Evolutionary conservation across 441 rosid genomes (phyloP).

Genomic region (Flueggea neowawraea): DNA sequence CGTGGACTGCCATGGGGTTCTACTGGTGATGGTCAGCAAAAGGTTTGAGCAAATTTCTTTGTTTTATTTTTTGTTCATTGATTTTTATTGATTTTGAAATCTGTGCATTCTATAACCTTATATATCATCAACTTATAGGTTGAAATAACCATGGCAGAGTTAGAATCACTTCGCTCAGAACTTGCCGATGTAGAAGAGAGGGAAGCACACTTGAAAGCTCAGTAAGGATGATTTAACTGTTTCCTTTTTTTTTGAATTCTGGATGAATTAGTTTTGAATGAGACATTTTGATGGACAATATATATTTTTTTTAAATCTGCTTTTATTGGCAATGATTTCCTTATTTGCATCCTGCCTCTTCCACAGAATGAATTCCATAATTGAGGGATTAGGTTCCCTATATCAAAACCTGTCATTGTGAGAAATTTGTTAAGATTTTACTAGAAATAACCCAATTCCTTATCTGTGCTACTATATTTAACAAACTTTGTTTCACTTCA

Average conservation of each 20-base stretch:
- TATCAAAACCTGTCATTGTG: too few species aligned
- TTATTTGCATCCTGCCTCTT: too few species aligned
- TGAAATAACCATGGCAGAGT: constrained; percentile 61
- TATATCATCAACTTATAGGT: constrained; percentile 43
- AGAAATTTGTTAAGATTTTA: too few species aligned
- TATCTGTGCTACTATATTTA: too few species aligned
- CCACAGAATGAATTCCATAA: too few species aligned
- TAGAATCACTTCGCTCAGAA: constrained; percentile 80
- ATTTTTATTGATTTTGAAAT: constrained; percentile 7
- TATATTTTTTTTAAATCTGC: too few species aligned
- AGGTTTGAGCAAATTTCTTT: constrained; percentile 36
- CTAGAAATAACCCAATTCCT: too few species aligned
- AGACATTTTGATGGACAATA: too few species aligned
- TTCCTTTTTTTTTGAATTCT: not conserved
- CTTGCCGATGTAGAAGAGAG: constrained; percentile 85
- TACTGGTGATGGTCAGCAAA: constrained; percentile 53
- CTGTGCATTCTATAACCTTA: constrained; percentile 9
- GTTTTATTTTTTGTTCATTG: constrained; percentile 4
- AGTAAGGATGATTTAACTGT: constrained; percentile 41
- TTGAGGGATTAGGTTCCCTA: too few species aligned
- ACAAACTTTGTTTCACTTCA: not conserved
- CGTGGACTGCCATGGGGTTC: constrained; percentile 74
- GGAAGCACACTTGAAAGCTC: constrained; percentile 88
- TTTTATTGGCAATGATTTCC: too few species aligned
- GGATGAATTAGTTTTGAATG: too few species aligned